Base-by-base conservation (phyloP, 2,329 filamentous ascomycete genomes). In the Hypomyces perniciosus region DNA sequence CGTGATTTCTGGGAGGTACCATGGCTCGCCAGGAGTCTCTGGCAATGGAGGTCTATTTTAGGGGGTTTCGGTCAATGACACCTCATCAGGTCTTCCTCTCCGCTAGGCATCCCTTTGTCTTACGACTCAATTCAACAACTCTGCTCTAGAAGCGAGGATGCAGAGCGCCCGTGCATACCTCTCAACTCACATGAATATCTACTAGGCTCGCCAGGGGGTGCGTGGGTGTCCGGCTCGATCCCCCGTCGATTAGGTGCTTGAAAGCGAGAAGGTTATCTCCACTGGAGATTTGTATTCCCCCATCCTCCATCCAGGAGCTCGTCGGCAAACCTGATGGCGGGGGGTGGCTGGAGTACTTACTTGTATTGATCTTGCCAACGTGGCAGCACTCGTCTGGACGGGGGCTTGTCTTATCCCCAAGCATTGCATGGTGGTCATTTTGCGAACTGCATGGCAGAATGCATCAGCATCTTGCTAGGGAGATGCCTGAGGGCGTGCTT, bases 151-250 rank as follows among this genome's bases (percentile, higher is more conserved):
- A 34, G 52, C 37, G 53, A 46, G 27, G 31, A 48, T 48, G 51
- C 53, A 51, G 50, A 38, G 29, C 48, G 58, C 56, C 58, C 60
- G 55, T 67, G 63, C 65, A 67, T 67, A 54, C 50, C 54, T 59
- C 53, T 51, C 57, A 51, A 54, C 65, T 67, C 65, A 67, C 65
- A 67, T 67, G 65, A 67, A 66, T 63, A 44, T 43, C 42, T 27
- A 20, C 20, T 20, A 20, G 20, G 20, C 20, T 20, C 3, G 20
- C 20, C 20, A 20, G 20, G 20, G 20, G 20, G 20, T 20, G 20
- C 20, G 20, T 20, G 20, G 20, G 20, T 20, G 20, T 20, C 20
- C 20, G 20, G 20, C 20, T 20, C 20, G 20, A 20, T 20, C 20
- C 20, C 39, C 39, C 39, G 10, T 12, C 28, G 12, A 31, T 26